Percentiles rank a stretch among this genome's conserved stretches.
Evolutionary conservation across 1,284 basidiomycete genomes (phyloP).

Genomic region (Fomitiporia mediterranea): DNA sequence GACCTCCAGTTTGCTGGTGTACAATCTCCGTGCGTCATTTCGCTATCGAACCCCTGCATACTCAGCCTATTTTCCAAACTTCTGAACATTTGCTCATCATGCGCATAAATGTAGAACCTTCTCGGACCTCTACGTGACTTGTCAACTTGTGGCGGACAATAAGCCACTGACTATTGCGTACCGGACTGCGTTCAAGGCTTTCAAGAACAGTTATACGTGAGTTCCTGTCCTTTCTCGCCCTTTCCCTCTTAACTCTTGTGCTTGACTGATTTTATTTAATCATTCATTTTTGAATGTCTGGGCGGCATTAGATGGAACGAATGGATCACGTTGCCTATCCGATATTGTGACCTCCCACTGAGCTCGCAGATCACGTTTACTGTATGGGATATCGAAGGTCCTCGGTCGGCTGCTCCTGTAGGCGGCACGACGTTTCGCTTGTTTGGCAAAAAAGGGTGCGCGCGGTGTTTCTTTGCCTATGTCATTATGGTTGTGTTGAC

Average conservation of each 20-base stretch:
- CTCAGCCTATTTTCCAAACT: too few species aligned
- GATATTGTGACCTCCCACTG: slow-evolving; percentile 86
- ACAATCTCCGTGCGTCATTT: slow-evolving; percentile 55
- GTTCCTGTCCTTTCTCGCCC: too few species aligned
- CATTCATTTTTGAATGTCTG: neutral
- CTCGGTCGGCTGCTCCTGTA: slow-evolving; percentile 69
- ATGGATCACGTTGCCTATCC: slow-evolving; percentile 86
- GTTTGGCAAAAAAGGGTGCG: slow-evolving; percentile 85
- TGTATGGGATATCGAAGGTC: slow-evolving; percentile 88
- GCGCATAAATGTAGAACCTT: slow-evolving; percentile 54
- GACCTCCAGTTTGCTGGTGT: slow-evolving; percentile 75
- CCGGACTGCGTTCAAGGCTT: slow-evolving; percentile 89
- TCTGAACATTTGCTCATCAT: too few species aligned
- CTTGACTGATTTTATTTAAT: neutral
- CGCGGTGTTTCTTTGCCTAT: neutral
- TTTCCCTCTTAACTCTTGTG: neutral
- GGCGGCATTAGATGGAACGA: slow-evolving; percentile 82
- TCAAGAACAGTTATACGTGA: slow-evolving; percentile 78
- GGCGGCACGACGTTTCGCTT: slow-evolving; percentile 88
- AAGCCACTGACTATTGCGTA: slow-evolving; percentile 88
- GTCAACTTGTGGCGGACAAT: slow-evolving; percentile 89
- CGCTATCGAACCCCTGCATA: neutral
- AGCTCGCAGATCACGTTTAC: slow-evolving; percentile 90
- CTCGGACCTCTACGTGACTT: slow-evolving; percentile 90
- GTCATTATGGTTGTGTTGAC: slow-evolving; percentile 11